phyloP scores from a whole-genome alignment of 768 basidiomycete genomes.

The Inosperma sp. region DNA sequence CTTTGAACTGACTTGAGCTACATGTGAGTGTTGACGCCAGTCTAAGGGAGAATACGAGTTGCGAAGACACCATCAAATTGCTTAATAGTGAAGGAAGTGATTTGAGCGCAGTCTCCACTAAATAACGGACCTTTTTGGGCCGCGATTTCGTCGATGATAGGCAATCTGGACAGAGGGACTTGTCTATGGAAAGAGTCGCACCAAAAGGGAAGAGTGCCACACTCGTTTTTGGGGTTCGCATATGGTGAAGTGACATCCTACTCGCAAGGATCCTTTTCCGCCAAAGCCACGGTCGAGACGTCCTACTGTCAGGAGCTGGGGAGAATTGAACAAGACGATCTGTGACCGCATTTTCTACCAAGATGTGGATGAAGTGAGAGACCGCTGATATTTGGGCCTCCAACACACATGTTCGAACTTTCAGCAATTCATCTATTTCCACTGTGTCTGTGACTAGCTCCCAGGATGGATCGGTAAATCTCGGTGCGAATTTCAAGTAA shows the following conservation, averaged over 20 bases:
- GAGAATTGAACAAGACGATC: not conserved
- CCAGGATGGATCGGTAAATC: not conserved
- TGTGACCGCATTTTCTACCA: not conserved
- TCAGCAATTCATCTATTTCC: not conserved
- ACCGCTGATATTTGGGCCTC: not conserved
- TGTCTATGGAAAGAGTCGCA: not conserved
- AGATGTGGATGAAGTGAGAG: not conserved
- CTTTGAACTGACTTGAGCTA: not conserved
- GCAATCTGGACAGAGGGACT: too few species aligned
- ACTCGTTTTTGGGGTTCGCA: too few species aligned
- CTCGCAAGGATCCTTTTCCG: not conserved
- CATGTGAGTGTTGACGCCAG: not conserved
- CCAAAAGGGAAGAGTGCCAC: too few species aligned
- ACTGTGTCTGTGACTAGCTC: too few species aligned
- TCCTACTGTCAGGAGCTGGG: not conserved
- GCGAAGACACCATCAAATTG: not conserved
- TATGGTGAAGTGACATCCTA: not conserved
- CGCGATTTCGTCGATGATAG: not conserved
- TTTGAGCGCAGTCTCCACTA: not conserved
- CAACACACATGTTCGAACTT: not conserved
- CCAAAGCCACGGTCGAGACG: not conserved
- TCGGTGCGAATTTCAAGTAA: not conserved
- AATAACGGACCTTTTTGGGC: not conserved
- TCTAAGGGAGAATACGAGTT: not conserved
- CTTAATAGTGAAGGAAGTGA: not conserved